Percentiles rank a stretch among this genome's conserved stretches.
phyloP scores from a whole-genome alignment of 768 basidiomycete species.

The Boletus pseudopeckii region DNA sequence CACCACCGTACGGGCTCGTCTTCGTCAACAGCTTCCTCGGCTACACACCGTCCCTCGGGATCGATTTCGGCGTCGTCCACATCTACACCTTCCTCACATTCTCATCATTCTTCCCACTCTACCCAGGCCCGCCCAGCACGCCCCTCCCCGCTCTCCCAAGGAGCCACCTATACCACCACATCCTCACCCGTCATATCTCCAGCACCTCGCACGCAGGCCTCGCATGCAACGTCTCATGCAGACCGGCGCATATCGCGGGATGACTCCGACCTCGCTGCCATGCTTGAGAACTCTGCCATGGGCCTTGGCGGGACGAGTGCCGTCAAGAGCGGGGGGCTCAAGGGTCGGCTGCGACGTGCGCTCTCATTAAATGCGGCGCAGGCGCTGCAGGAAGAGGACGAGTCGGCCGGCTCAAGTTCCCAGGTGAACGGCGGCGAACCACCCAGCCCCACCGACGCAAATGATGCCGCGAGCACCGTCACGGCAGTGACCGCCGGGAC shows the following conservation, averaged over 20 bases:
- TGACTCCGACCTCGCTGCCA: slow-evolving; percentile 64
- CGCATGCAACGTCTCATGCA: slow-evolving; percentile 48
- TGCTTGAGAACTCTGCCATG: slow-evolving; percentile 41
- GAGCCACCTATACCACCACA: slow-evolving; percentile 23
- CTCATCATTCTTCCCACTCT: slow-evolving; percentile 23
- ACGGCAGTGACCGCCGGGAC: slow-evolving; percentile 38
- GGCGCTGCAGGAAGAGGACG: slow-evolving; percentile 49
- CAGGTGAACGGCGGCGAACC: slow-evolving; percentile 31
- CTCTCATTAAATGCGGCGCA: slow-evolving; percentile 60
- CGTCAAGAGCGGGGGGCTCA: slow-evolving; percentile 67
- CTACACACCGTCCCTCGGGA: slow-evolving; percentile 24
- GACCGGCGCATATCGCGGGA: slow-evolving; percentile 78
- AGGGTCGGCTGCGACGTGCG: slow-evolving; percentile 71
- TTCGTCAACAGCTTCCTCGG: slow-evolving; percentile 23
- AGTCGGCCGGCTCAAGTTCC: slow-evolving; percentile 8
- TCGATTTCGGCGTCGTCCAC: slow-evolving; percentile 29
- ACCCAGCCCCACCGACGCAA: slow-evolving; percentile 24
- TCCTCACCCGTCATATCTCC: slow-evolving; percentile 12
- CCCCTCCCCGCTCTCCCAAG: slow-evolving; percentile 35
- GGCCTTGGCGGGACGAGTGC: slow-evolving; percentile 32
- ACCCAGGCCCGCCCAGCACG: slow-evolving; percentile 29
- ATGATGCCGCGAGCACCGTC: slow-evolving; percentile 32
- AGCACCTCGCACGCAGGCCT: slow-evolving; percentile 23
- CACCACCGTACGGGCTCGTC: slow-evolving; percentile 34
- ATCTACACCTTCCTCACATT: slow-evolving; percentile 29